Percentiles rank a stretch among this genome's conserved stretches.
phyloP scores from a whole-genome alignment of 192 early-diverging fungal genomes.

The Podila minutissima region DNA sequence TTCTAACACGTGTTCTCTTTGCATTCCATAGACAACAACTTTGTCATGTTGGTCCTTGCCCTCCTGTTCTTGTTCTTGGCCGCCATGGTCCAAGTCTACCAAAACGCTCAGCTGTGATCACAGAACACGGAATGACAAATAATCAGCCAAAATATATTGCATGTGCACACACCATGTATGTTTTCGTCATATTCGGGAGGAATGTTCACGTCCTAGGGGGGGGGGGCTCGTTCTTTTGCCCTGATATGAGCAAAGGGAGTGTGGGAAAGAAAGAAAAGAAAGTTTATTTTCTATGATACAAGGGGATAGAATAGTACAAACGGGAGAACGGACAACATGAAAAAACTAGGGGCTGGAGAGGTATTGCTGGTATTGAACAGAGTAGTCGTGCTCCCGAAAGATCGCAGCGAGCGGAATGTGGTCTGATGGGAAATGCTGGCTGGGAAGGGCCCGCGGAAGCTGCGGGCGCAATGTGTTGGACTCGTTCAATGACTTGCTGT shows the following conservation, averaged over 20 bases:
- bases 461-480: constrained; percentile 4
- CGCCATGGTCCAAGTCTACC: constrained; percentile 29
- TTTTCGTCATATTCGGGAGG: neutral
- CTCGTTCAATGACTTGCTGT: neutral
- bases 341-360: neutral
- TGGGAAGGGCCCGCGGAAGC: constrained; percentile 32
- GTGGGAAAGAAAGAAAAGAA: neutral
- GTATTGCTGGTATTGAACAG: neutral
- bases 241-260: neutral
- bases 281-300: neutral
- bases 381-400: constrained; percentile 38
- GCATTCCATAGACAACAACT: constrained; percentile 29
- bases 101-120: constrained; percentile 14
- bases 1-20: neutral
- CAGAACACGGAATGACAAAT: neutral
- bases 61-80: constrained; percentile 47
- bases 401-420: constrained; percentile 42
- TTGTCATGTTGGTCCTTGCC: constrained; percentile 41
- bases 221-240: neutral
- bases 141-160: neutral
- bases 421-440: constrained; percentile 43
- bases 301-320: neutral
- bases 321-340: neutral
- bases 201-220: neutral
- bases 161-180: neutral